phyloP scores from a whole-genome alignment of 2,329 filamentous ascomycete genomes.

The Huntiella bhutanensis region DNA sequence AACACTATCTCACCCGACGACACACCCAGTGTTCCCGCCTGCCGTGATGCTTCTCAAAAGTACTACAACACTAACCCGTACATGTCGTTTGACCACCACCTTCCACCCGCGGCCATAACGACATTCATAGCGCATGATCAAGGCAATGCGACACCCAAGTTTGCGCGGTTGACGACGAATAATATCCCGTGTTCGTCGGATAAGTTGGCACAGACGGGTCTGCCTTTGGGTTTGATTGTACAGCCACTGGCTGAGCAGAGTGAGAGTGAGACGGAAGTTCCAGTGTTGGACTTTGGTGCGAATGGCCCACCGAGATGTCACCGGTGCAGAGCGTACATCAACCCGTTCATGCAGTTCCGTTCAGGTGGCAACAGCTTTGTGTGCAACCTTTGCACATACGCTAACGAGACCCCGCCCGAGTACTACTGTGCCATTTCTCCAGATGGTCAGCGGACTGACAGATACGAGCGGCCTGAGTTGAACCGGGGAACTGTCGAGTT shows the following conservation, averaged over 20 bases:
- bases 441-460: slow-evolving; percentile 69
- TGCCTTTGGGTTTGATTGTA: slow-evolving; percentile 73
- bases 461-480: slow-evolving; percentile 75
- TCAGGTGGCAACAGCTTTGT: slow-evolving; percentile 90
- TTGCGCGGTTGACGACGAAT: slow-evolving; percentile 77
- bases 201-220: slow-evolving; percentile 55
- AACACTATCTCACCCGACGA: slow-evolving; percentile 69
- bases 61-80: slow-evolving; percentile 80
- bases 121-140: slow-evolving; percentile 92
- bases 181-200: slow-evolving; percentile 75
- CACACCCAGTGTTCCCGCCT: slow-evolving; percentile 74
- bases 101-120: slow-evolving; percentile 71
- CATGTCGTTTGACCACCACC: slow-evolving; percentile 84
- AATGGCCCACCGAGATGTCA: slow-evolving; percentile 75
- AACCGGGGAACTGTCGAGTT: slow-evolving; percentile 89
- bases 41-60: slow-evolving; percentile 63
- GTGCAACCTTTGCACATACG: slow-evolving; percentile 95
- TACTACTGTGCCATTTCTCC: slow-evolving; percentile 88
- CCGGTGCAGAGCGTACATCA: slow-evolving; percentile 89
- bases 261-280: slow-evolving; percentile 69
- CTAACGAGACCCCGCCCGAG: slow-evolving; percentile 75
- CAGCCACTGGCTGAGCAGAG: slow-evolving; percentile 75
- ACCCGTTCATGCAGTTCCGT: slow-evolving; percentile 96
- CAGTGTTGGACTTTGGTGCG: slow-evolving; percentile 89
- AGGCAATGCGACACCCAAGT: slow-evolving; percentile 90